Evolutionary conservation across 306 rosid species (phyloP).

Genomic region (Rosa persica): DNA sequence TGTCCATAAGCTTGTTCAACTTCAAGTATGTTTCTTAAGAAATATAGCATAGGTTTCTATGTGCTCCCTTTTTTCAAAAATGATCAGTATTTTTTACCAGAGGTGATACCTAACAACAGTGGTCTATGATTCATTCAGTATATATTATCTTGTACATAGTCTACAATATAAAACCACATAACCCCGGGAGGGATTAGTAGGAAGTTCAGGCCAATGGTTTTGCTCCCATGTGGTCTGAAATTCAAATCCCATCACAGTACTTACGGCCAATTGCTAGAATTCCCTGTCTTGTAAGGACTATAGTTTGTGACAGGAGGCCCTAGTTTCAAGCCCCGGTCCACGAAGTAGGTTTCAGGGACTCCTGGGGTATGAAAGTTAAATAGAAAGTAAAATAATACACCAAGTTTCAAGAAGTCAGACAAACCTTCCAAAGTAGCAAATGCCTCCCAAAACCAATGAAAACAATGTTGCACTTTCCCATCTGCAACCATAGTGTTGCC

Average conservation of each 20-base stretch:
- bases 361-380: not conserved
- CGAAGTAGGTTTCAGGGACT: not conserved
- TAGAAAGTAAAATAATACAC: not conserved
- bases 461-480: slow-evolving; percentile 85
- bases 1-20: not conserved
- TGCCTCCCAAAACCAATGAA: slow-evolving; percentile 65
- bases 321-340: not conserved
- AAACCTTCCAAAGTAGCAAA: slow-evolving; percentile 82
- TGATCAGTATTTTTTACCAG: not conserved
- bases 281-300: not conserved
- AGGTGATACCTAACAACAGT: not conserved
- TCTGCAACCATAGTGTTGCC: slow-evolving; percentile 55
- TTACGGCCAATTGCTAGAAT: not conserved
- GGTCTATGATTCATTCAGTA: not conserved
- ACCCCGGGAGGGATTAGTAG: not conserved
- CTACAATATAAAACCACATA: not conserved
- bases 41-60: not conserved
- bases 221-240: not conserved
- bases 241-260: not conserved
- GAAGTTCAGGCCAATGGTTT: not conserved
- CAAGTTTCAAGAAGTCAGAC: slow-evolving; percentile 27
- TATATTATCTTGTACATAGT: not conserved
- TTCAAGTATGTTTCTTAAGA: not conserved
- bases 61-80: not conserved
- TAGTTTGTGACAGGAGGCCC: not conserved